phyloP scores from a whole-genome alignment of 208 protist genomes.

The Porcisia hertigi region DNA sequence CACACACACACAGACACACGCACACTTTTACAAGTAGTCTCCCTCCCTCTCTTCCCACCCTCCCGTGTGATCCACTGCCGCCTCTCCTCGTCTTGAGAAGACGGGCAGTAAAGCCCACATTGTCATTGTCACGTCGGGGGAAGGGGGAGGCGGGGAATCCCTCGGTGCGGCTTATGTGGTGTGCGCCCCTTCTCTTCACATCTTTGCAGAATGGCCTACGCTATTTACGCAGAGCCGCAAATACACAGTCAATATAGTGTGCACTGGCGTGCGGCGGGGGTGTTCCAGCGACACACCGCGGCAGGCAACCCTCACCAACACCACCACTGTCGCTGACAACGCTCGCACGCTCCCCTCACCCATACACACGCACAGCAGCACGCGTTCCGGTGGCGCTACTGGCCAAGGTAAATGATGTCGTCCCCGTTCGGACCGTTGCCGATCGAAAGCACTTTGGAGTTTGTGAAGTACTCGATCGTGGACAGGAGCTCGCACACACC shows the following conservation, averaged over 20 bases:
- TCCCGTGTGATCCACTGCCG: neutral
- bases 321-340: no score
- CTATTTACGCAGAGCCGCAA: no score
- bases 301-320: no score
- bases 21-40: neutral
- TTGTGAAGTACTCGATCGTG: slow-evolving; percentile 87
- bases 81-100: neutral
- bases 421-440: slow-evolving; percentile 87
- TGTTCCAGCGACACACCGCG: no score
- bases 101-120: neutral
- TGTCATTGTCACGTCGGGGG: neutral
- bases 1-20: neutral
- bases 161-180: no score
- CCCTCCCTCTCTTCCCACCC: neutral
- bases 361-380: neutral
- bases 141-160: neutral
- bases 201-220: no score
- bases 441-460: slow-evolving; percentile 87
- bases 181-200: neutral
- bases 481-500: slow-evolving; percentile 78
- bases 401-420: slow-evolving; percentile 89
- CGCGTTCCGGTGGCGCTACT: slow-evolving; percentile 34
- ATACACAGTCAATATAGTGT: no score
- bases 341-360: neutral
- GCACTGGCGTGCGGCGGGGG: no score